Conservation (phyloP, 352 stramenopile species). For the Pythium folliculosum region DNA sequence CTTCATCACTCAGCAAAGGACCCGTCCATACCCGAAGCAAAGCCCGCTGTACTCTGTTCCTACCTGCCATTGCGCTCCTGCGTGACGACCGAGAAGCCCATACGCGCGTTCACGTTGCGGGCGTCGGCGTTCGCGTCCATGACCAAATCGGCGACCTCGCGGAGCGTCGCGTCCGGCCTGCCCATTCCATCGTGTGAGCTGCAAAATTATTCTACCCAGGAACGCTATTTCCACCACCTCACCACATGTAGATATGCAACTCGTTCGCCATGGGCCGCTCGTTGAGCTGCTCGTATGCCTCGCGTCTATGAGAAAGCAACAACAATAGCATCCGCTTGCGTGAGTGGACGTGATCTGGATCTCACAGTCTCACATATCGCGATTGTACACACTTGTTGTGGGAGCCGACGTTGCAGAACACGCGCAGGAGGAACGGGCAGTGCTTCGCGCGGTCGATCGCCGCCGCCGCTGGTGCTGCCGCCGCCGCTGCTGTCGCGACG, state of each 20-base stretch:
- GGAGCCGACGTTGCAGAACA: constrained; percentile 58
- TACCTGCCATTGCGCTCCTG: constrained; percentile 56
- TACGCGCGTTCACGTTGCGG: constrained; percentile 49
- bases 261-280: constrained; percentile 58
- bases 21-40: no score
- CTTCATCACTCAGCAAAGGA: neutral
- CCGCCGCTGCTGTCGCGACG: no score
- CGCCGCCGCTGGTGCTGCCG: neutral
- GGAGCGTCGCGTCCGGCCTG: constrained; percentile 70
- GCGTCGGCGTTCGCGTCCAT: constrained; percentile 63
- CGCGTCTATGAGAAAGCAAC: constrained; percentile 37
- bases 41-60: neutral
- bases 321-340: no score
- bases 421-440: constrained; percentile 67
- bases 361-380: neutral
- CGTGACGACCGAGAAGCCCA: constrained; percentile 65
- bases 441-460: constrained; percentile 63
- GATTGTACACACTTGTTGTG: constrained; percentile 48
- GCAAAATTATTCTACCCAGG: no score
- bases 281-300: constrained; percentile 59
- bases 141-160: constrained; percentile 70
- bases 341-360: no score
- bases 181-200: neutral
- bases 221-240: no score
- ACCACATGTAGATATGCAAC: constrained; percentile 79